Evolutionary conservation across 768 basidiomycete species (phyloP).

Genomic region (Xerocomellus dryophilus): DNA sequence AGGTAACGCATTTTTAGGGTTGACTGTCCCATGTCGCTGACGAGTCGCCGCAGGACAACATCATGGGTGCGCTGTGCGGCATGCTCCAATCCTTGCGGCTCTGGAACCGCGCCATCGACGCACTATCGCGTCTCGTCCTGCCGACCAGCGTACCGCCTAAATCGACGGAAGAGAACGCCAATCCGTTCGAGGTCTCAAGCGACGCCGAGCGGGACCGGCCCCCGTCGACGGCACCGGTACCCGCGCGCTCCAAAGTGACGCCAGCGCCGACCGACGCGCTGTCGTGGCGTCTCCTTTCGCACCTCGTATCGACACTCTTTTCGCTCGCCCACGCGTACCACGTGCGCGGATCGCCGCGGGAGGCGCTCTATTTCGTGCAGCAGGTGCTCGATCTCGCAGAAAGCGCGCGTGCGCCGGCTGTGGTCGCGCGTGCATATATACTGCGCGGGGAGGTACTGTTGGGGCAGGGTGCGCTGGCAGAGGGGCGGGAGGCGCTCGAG

Average conservation of each 20-base stretch:
- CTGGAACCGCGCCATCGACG: constrained; percentile 77
- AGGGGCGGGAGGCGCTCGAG: constrained; percentile 53
- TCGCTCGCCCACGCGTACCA: constrained; percentile 63
- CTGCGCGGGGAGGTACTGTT: constrained; percentile 69
- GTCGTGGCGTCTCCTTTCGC: constrained; percentile 77
- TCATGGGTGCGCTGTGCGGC: constrained; percentile 51
- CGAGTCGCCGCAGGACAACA: constrained; percentile 50
- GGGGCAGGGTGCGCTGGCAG: constrained; percentile 55
- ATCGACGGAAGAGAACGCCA: constrained; percentile 34
- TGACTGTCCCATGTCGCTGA: background rate
- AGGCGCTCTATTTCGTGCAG: constrained; percentile 80
- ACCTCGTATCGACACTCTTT: constrained; percentile 64
- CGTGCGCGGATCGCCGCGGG: constrained; percentile 74
- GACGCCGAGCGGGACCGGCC: constrained; percentile 33
- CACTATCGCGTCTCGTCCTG: constrained; percentile 56
- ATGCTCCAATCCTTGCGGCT: constrained; percentile 70
- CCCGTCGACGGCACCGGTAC: constrained; percentile 10
- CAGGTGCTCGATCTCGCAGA: constrained; percentile 74
- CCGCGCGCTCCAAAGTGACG: constrained; percentile 12
- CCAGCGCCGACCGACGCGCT: constrained; percentile 46
- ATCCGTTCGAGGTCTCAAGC: constrained; percentile 55
- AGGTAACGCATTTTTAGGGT: constrained; percentile 41
- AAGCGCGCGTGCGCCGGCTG: constrained; percentile 61
- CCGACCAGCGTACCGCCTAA: constrained; percentile 25
- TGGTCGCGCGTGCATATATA: constrained; percentile 63